These are phyloP conservation scores for Xylariaceae sp. DNA, from an alignment of 2,329 filamentous ascomycete genomes.

Conservation along the genomic window DNA sequence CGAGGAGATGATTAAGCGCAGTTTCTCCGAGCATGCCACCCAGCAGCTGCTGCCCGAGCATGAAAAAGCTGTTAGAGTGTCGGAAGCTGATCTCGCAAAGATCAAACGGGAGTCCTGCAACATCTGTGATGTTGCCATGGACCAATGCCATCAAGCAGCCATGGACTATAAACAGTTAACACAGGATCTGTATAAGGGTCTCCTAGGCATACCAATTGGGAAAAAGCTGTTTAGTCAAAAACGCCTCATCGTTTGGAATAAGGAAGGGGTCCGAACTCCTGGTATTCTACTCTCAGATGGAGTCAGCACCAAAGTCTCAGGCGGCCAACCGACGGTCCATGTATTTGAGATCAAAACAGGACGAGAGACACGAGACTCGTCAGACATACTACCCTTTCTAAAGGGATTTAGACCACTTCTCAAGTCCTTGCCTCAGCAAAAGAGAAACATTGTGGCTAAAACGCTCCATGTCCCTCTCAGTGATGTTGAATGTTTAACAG, in stretches of 20 bases:
- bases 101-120: constrained; percentile 85
- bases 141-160: constrained; percentile 79
- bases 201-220: constrained; percentile 82
- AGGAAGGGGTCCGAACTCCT: constrained; percentile 81
- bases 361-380: constrained; percentile 73
- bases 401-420: constrained; percentile 72
- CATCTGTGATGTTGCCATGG: constrained; percentile 81
- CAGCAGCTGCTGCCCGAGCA: constrained; percentile 94
- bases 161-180: constrained; percentile 84
- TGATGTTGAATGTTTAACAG: constrained; percentile 85
- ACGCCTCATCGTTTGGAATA: constrained; percentile 81
- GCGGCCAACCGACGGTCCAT: constrained; percentile 70
- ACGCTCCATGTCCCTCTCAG: constrained; percentile 72
- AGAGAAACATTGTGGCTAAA: constrained; percentile 71
- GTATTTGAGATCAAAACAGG: constrained; percentile 78
- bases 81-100: constrained; percentile 88
- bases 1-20: constrained; percentile 99
- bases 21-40: constrained; percentile 97
- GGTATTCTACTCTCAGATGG: constrained; percentile 83
- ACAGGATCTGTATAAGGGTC: constrained; percentile 75
- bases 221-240: constrained; percentile 78
- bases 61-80: constrained; percentile 90
- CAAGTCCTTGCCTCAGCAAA: constrained; percentile 68
- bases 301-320: constrained; percentile 62
- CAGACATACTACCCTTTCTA: constrained; percentile 87